Percentiles rank a stretch among this genome's conserved stretches.
Evolutionary conservation across 2,329 filamentous ascomycete genomes (phyloP).

Genomic region (Thelonectria olida): DNA sequence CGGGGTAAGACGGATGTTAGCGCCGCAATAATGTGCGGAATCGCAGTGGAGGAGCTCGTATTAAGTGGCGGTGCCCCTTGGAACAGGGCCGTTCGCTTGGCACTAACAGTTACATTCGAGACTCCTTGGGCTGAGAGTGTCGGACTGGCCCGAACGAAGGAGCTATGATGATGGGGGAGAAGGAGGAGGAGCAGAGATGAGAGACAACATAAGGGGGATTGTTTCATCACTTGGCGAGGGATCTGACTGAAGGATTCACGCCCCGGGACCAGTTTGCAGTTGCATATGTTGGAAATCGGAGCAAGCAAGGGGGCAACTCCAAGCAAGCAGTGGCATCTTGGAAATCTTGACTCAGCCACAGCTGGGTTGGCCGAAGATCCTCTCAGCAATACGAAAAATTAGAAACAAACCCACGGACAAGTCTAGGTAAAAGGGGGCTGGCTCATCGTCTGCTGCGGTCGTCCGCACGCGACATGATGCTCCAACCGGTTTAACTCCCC

Average conservation of each 20-base stretch:
- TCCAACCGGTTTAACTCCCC: conserved; percentile 14
- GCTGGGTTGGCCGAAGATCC: not conserved
- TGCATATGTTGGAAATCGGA: not conserved
- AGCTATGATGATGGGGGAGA: not conserved
- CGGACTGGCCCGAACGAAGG: not conserved
- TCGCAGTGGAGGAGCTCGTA: conserved; percentile 11
- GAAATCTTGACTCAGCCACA: too few relatives aligned
- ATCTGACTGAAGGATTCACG: not conserved
- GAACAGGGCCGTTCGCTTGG: not conserved
- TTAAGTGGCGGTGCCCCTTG: conserved; percentile 3
- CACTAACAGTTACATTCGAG: not conserved
- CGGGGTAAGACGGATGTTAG: conserved; percentile 13
- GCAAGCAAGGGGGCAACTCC: not conserved
- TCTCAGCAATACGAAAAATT: not conserved
- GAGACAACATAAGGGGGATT: not conserved
- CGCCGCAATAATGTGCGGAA: conserved; percentile 3
- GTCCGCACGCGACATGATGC: conserved; percentile 16
- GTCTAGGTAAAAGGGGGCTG: not conserved
- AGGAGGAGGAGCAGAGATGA: not conserved
- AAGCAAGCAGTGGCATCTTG: too few relatives aligned
- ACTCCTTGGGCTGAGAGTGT: not conserved
- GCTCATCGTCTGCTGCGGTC: not conserved
- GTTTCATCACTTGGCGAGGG: not conserved
- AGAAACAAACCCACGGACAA: not conserved
- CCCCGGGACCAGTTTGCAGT: not conserved